A percentile compares a stretch with the other conserved stretches of the same genome.
Conservation (phyloP, 768 basidiomycete species). For the Boletus subparvulus region DNA sequence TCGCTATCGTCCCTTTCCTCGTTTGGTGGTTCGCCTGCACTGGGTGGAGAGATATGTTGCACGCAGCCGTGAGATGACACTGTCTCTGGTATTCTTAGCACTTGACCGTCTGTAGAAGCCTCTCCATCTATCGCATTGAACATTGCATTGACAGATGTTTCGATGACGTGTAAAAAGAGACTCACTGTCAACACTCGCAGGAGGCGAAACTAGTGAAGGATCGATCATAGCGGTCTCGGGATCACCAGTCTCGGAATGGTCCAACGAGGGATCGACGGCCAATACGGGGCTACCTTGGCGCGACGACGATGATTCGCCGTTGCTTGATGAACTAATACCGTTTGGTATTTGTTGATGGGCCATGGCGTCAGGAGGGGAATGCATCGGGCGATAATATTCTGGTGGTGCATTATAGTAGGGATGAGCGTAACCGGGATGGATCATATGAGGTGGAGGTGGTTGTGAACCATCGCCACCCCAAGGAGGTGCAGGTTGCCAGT, state of each 20-base stretch:
- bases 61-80: slow-evolving; percentile 5
- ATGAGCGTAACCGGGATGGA: slow-evolving; percentile 38
- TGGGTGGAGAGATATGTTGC: slow-evolving; percentile 7
- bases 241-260: slow-evolving; percentile 10
- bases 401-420: slow-evolving; percentile 37
- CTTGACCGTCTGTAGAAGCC: slow-evolving; percentile 8
- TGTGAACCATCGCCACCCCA: slow-evolving; percentile 37
- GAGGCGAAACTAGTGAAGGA: slow-evolving; percentile 36
- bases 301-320: slow-evolving; percentile 29
- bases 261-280: slow-evolving; percentile 27
- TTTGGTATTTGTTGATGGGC: slow-evolving; percentile 25
- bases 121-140: slow-evolving; percentile 36
- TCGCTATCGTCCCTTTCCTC: slow-evolving; percentile 10
- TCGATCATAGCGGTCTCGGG: slow-evolving; percentile 34
- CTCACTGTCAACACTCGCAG: slow-evolving; percentile 19
- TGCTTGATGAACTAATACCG: slow-evolving; percentile 21
- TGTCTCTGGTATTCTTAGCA: slow-evolving; percentile 5
- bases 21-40: slow-evolving; percentile 6
- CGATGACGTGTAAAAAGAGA: slow-evolving; percentile 21
- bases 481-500: slow-evolving; percentile 41
- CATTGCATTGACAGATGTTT: slow-evolving; percentile 35
- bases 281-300: slow-evolving; percentile 26
- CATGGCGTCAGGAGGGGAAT: slow-evolving; percentile 14
- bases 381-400: slow-evolving; percentile 50
- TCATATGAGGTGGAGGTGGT: slow-evolving; percentile 32